Conservation (phyloP, 768 basidiomycete genomes). For the Trametes sanguinea region DNA sequence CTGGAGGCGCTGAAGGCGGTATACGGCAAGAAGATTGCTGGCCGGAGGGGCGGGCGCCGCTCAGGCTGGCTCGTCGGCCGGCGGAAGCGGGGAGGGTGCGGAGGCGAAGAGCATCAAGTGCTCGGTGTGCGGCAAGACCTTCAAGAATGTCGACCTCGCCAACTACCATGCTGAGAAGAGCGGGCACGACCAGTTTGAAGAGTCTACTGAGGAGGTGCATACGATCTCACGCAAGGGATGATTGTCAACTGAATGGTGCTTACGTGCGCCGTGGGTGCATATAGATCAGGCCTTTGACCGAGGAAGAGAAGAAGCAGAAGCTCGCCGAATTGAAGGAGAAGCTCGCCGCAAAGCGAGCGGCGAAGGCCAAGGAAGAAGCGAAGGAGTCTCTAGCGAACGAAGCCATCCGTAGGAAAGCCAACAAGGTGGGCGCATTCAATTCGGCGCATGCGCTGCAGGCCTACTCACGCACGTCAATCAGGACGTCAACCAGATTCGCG, state of each 20-base stretch:
- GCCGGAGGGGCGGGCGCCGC: conserved; percentile 38
- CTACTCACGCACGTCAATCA: conserved; percentile 31
- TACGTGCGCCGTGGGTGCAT: background rate
- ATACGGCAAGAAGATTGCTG: conserved; percentile 34
- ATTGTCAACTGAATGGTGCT: background rate
- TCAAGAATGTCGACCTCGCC: conserved; percentile 83
- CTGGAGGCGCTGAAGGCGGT: conserved; percentile 60
- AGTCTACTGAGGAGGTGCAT: conserved; percentile 87
- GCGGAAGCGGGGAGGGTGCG: conserved; percentile 40
- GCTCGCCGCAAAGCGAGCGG: conserved; percentile 78
- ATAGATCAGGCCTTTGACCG: conserved; percentile 90
- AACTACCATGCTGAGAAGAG: conserved; percentile 94
- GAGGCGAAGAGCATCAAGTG: conserved; percentile 75
- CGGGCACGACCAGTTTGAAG: conserved; percentile 95
- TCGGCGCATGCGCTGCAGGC: background rate
- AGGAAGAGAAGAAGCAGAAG: conserved; percentile 87
- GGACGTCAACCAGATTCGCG: conserved; percentile 74
- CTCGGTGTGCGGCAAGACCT: conserved; percentile 80
- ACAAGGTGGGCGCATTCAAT: conserved; percentile 52
- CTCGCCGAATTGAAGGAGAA: conserved; percentile 77
- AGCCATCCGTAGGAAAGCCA: conserved; percentile 79
- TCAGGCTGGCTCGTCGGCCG: conserved; percentile 42
- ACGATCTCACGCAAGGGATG: no score
- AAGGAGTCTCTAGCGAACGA: conserved; percentile 77
- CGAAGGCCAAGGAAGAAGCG: conserved; percentile 70